Percentiles rank a stretch among this genome's conserved stretches.
phyloP scores from a whole-genome alignment of 2,329 filamentous ascomycete genomes.

The Scedosporium minutisporum region DNA sequence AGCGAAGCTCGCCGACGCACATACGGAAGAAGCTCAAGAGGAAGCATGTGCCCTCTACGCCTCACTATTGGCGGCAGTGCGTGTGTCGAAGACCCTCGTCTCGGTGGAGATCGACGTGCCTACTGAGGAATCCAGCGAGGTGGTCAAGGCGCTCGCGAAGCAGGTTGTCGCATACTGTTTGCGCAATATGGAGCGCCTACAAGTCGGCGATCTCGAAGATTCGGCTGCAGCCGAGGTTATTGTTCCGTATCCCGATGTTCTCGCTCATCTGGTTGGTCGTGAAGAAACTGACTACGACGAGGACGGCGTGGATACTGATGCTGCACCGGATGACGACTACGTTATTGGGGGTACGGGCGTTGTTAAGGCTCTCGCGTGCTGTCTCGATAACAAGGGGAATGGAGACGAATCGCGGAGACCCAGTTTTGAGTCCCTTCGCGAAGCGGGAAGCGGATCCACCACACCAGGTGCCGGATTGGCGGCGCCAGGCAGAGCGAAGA shows the following conservation, averaged over 20 bases:
- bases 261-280: conserved; percentile 78
- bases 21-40: conserved; percentile 72
- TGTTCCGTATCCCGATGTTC: conserved; percentile 58
- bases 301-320: conserved; percentile 57
- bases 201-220: conserved; percentile 45
- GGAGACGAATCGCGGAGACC: conserved; percentile 47
- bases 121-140: conserved; percentile 68
- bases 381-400: conserved; percentile 67
- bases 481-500: conserved; percentile 61
- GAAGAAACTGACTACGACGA: conserved; percentile 35
- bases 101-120: conserved; percentile 90
- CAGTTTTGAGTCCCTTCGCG: conserved; percentile 42
- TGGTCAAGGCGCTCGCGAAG: conserved; percentile 84
- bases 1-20: conserved; percentile 60
- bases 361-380: conserved; percentile 86
- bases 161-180: conserved; percentile 93
- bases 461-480: conserved; percentile 23
- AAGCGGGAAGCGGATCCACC: conserved; percentile 40
- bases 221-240: conserved; percentile 17
- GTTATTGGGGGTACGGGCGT: conserved; percentile 93
- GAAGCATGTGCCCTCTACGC: conserved; percentile 92
- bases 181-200: conserved; percentile 75
- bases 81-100: conserved; percentile 73
- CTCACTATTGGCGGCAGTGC: conserved; percentile 77
- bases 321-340: conserved; percentile 81